Evolutionary conservation across 371 early-diverging fungal genomes (phyloP), one percentile per base, ranked within the genome.

Genomic region (Circinella minor): DNA sequence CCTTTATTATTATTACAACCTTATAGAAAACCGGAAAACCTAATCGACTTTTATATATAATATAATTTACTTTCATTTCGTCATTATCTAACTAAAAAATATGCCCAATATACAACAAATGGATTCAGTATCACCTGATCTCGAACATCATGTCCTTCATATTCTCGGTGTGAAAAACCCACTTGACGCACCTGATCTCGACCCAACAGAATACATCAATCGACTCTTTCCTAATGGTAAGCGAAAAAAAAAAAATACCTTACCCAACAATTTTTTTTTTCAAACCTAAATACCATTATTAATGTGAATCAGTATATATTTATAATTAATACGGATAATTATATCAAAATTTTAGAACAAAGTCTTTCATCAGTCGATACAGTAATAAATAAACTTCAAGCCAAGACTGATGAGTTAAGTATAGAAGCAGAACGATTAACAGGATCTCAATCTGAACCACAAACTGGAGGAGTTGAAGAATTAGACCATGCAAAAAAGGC

Each of bases 141-240:
- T 61, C 15, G 68, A 68, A 61, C 61, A 27, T n/a, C 62, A 62
- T n/a, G 68, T 54, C 8, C 61, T 68, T 18, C 20, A n/a, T 13
- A 68, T 68, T n/a, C 63, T 68, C 36, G 55, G 55, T 15, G 63
- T 62, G 9, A 81, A 82, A 67, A 92, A 89, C 63, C 90, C 92
- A 3, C 77, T 95, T 8, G 93, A 94, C 77, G 80, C 87, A 8
- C 82, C 83, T 47, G 90, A 90, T 37, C 94, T 96, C 69, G 88
- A 91, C 66, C 83, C 91, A 2, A 84, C 87, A 7, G 86, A 88
- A 55, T 93, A 91, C 77, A 84, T 97, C 73, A 94, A 96, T 76
- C 78, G 80, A 13, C 81, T 96, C 59, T 94, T 98, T 77, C 95
- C 96, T 1, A 87, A 86, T 77, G 91, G 92, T 88, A 81, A 63